A percentile compares a stretch with the other conserved stretches of the same genome.
Evolutionary conservation across 2,329 filamentous ascomycete species (phyloP).

Genomic region (Ascomycota sp.): DNA sequence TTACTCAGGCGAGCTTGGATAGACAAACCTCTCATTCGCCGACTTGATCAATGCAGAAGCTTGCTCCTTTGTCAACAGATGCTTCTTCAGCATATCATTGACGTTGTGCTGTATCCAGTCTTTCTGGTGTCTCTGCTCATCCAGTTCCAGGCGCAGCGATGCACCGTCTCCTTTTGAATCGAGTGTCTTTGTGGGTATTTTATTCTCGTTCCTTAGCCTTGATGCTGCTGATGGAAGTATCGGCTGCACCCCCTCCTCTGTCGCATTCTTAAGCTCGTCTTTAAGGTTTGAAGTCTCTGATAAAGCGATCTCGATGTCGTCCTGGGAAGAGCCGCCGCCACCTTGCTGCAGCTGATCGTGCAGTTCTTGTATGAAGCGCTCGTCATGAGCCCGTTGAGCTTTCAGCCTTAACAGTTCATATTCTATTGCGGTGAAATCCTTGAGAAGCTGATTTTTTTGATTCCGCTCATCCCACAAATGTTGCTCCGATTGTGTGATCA

Average conservation of each 20-base stretch:
- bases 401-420: conserved; percentile 26
- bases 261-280: conserved; percentile 35
- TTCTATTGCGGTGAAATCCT: conserved; percentile 22
- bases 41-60: conserved; percentile 30
- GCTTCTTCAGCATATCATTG: conserved; percentile 36
- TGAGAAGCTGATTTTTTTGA: conserved; percentile 24
- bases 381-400: conserved; percentile 26
- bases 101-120: conserved; percentile 32
- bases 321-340: conserved; percentile 6
- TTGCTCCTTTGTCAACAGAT: conserved; percentile 35
- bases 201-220: conserved; percentile 40
- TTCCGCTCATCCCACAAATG: conserved; percentile 21
- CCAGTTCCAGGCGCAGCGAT: conserved; percentile 32
- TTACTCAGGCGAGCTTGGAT: conserved; percentile 1
- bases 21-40: conserved; percentile 34
- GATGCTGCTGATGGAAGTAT: conserved; percentile 31
- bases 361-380: conserved; percentile 34
- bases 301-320: conserved; percentile 3
- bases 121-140: conserved; percentile 28
- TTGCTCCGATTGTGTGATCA: conserved; percentile 20
- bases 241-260: conserved; percentile 15
- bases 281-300: conserved; percentile 26
- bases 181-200: conserved; percentile 32
- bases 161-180: conserved; percentile 32
- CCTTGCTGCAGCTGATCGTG: conserved; percentile 33